Conservation (phyloP, 1,284 basidiomycete genomes). For the Inonotus obliquus region DNA sequence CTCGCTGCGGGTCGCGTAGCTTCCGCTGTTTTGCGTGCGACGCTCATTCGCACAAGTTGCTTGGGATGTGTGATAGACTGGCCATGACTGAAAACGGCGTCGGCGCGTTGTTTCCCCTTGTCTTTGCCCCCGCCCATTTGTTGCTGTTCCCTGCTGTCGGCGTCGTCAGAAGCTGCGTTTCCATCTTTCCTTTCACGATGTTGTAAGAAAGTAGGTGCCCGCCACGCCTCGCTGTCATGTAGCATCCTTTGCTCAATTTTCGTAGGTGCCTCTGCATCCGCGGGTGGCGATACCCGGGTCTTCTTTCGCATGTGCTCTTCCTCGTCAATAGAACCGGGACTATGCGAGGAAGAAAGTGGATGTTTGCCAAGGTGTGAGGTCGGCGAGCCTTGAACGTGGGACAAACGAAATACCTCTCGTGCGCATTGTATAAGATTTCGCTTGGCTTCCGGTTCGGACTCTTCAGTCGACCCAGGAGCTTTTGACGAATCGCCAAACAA, state of each 20-base stretch:
- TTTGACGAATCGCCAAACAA: background rate
- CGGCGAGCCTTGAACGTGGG: slow-evolving; percentile 3
- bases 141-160: background rate
- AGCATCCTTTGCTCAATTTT: background rate
- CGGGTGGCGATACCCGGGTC: background rate
- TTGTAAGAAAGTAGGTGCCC: slow-evolving; percentile 7
- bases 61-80: background rate
- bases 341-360: background rate
- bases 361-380: slow-evolving; percentile 7
- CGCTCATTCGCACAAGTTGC: background rate
- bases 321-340: background rate
- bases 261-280: background rate
- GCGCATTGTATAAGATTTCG: background rate
- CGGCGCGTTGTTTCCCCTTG: background rate
- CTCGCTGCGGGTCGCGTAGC: background rate
- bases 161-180: background rate
- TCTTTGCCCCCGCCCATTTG: background rate
- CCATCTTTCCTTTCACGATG: background rate
- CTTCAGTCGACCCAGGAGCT: background rate
- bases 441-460: background rate
- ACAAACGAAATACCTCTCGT: background rate
- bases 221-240: slow-evolving; percentile 11
- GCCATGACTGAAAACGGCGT: background rate
- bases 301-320: background rate
- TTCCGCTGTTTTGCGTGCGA: background rate